phyloP scores from a whole-genome alignment of 345 rosid species.

The Eucalyptus marginata region DNA sequence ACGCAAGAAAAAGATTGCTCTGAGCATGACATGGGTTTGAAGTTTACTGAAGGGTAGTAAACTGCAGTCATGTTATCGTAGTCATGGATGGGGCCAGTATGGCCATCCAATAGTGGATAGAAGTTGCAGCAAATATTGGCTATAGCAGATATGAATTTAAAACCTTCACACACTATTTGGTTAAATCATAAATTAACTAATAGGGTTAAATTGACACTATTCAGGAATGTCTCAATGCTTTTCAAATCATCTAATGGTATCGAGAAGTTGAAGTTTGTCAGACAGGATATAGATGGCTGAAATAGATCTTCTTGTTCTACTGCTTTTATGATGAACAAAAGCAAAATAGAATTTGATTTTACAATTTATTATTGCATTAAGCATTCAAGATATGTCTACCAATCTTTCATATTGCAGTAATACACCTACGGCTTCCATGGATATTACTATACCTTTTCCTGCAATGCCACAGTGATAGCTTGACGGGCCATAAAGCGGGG shows the following conservation, averaged over 20 bases:
- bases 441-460: conserved; percentile 34
- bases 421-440: background rate
- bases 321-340: background rate
- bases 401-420: background rate
- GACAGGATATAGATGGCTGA: background rate
- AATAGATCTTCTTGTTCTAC: background rate
- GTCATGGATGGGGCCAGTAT: background rate
- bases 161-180: background rate
- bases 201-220: background rate
- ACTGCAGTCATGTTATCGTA: background rate
- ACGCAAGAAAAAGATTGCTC: background rate
- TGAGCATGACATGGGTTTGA: background rate
- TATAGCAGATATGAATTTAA: background rate
- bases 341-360: background rate
- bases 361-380: background rate
- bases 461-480: conserved; percentile 61
- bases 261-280: background rate
- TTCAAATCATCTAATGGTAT: background rate
- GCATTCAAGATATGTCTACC: background rate
- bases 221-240: background rate
- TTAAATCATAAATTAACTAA: background rate
- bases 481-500: conserved; percentile 91
- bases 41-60: background rate
- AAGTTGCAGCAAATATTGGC: background rate
- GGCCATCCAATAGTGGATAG: background rate